Base-by-base conservation (phyloP, 371 early-diverging fungal genomes). In the Paraphysoderma sedebokerense region DNA sequence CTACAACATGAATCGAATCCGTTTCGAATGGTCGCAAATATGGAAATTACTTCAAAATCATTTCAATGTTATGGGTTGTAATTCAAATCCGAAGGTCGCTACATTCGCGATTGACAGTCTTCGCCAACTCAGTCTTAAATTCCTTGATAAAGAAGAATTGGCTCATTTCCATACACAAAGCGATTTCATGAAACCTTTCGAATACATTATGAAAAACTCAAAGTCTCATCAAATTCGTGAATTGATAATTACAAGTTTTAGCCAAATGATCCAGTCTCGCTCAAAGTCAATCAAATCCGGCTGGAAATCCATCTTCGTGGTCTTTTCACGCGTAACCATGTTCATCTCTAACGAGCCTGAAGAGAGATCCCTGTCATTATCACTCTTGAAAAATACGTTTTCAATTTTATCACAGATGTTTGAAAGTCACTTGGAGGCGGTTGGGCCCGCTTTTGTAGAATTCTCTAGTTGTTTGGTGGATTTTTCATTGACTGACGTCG, bases 21-120 rank as follows among this genome's bases (percentile, higher is more conserved):
- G 80, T 40, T 79, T 72, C 57, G 81, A 81, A 56, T 82, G 79
- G 76, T 65, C 70, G 5, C 76, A 78, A 49, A 76, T 81, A 38
- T 82, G 81, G 79, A 61, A 65, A 27, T 61, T 78, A 38, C 58
- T 82, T 13, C 76, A 75, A 44, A 71, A 71, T 2, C 67, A 81
- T 58, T 82, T 82, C 59, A 67, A 68, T 41, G 61, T 66, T 0
- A 73, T 79, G 23, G 80, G 69, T 12, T 67, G 67, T 50, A 75
- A 76, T 47, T 63, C 70, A 8, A 69, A 70, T 51, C 36, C 56
- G 12, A 65, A 49, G 6, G 61, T 81, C 9, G 70, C 81, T 1
- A 71, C 70, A 0, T 77, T 77, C 59, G 80, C 80, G 12, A 72
- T 82, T 36, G 82, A 82, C 52, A 68, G 76, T 2, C 53, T 82